Evolutionary conservation across 108 stramenopile genomes (phyloP).

Genomic region (Nitzschia sp.): DNA sequence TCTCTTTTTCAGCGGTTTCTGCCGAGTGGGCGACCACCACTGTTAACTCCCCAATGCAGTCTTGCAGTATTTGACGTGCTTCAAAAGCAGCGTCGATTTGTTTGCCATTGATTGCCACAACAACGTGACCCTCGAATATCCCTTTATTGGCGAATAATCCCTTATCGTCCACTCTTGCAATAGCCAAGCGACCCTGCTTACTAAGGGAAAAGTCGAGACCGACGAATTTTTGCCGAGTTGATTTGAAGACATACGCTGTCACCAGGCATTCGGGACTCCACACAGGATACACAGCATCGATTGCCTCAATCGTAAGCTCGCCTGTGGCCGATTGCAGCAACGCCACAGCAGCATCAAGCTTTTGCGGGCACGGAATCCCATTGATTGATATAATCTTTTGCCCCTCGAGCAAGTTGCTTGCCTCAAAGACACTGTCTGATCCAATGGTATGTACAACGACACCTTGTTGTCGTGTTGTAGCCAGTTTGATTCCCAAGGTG

Average conservation of each 20-base stretch:
- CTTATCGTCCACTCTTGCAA: background rate
- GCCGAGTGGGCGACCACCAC: background rate
- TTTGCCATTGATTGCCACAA: constrained; percentile 8
- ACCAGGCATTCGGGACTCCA: background rate
- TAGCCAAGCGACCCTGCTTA: background rate
- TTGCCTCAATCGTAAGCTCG: background rate
- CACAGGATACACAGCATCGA: background rate
- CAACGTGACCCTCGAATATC: background rate
- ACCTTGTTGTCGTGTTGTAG: background rate
- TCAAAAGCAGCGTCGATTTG: background rate
- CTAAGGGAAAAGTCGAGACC: background rate
- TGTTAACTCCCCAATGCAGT: background rate
- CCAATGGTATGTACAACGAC: background rate
- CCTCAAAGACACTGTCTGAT: background rate
- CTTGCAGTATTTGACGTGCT: background rate
- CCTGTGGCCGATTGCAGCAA: background rate
- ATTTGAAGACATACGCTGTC: background rate
- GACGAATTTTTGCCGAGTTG: background rate
- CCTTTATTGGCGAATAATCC: constrained; percentile 5
- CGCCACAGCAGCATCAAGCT: background rate
- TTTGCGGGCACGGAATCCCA: background rate
- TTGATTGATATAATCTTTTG: constrained; percentile 9
- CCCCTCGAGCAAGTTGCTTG: background rate
- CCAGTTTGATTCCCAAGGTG: background rate
- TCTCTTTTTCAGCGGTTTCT: background rate